These are phyloP conservation scores for Amanita brunnescens DNA, from an alignment of 768 basidiomycete genomes.

Conservation along the genomic window DNA sequence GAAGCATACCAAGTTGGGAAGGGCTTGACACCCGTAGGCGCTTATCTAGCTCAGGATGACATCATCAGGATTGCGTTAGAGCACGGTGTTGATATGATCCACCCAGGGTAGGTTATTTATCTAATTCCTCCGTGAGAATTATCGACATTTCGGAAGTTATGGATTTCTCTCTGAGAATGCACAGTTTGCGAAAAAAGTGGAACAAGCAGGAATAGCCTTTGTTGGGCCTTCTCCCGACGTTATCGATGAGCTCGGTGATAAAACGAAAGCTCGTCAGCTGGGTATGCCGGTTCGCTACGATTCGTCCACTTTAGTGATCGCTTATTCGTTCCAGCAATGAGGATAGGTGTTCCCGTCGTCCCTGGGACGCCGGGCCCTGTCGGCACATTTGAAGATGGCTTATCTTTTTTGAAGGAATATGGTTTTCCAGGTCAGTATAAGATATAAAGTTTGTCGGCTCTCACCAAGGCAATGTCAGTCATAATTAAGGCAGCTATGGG, in stretches of 20 bases:
- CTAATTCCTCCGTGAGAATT: neutral
- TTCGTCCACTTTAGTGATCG: constrained; percentile 2
- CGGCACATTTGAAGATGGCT: constrained; percentile 66
- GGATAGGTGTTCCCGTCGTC: constrained; percentile 89
- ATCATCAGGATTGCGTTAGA: constrained; percentile 96
- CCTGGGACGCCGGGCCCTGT: constrained; percentile 98
- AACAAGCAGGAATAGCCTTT: constrained; percentile 94
- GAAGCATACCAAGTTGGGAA: constrained; percentile 98
- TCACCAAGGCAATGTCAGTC: constrained; percentile 33
- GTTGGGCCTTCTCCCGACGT: constrained; percentile 94
- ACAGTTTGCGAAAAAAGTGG: constrained; percentile 93
- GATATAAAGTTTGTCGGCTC: neutral
- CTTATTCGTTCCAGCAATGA: constrained; percentile 51
- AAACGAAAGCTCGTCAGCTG: constrained; percentile 91
- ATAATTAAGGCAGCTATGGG: constrained; percentile 99
- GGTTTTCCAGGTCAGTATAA: constrained; percentile 73
- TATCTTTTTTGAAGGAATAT: constrained; percentile 87
- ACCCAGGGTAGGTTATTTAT: constrained; percentile 66
- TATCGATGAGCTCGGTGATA: constrained; percentile 96
- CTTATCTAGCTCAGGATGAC: constrained; percentile 96
- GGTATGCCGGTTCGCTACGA: constrained; percentile 35
- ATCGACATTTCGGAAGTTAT: constrained; percentile 46
- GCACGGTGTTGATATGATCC: constrained; percentile 99
- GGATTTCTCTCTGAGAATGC: constrained; percentile 98
- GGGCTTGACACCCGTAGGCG: constrained; percentile 91